Evolutionary conservation across 2,329 filamentous ascomycete species (phyloP).

Genomic region (Penicillium freii): DNA sequence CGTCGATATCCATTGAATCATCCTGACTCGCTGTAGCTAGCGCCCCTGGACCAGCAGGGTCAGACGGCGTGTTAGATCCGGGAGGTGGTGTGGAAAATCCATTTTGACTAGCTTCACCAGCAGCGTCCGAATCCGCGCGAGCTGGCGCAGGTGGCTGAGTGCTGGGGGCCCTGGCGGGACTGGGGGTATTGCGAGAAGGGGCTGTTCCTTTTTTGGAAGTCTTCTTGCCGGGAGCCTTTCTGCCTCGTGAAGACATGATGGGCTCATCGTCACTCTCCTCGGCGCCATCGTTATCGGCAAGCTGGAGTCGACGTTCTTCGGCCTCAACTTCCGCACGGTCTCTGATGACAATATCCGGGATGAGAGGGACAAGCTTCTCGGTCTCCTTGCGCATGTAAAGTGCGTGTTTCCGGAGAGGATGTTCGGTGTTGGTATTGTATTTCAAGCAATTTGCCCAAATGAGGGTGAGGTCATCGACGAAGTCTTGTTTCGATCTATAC

Average conservation of each 20-base stretch:
- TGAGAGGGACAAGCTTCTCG: conserved; percentile 91
- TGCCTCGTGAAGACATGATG: conserved; percentile 94
- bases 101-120: conserved; percentile 72
- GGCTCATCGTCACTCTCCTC: conserved; percentile 97
- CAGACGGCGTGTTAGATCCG: conserved; percentile 73
- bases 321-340: conserved; percentile 93
- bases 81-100: conserved; percentile 81
- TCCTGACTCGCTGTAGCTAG: conserved; percentile 64
- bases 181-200: conserved; percentile 69
- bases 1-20: conserved; percentile 86
- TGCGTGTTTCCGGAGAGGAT: conserved; percentile 87
- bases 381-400: conserved; percentile 97
- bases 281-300: conserved; percentile 73
- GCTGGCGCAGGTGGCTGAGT: conserved; percentile 51
- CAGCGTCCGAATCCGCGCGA: conserved; percentile 69
- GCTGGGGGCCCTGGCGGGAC: conserved; percentile 61
- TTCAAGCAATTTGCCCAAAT: conserved; percentile 97
- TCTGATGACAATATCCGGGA: conserved; percentile 86
- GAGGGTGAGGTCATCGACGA: conserved; percentile 86
- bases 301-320: conserved; percentile 76
- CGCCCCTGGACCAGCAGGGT: conserved; percentile 65
- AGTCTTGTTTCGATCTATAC: conserved; percentile 90
- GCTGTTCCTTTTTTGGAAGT: conserved; percentile 63
- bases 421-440: conserved; percentile 87
- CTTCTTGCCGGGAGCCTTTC: conserved; percentile 78